phyloP scores from a whole-genome alignment of 2,329 filamentous ascomycete species.

The Macrophomina pseudophaseolina region DNA sequence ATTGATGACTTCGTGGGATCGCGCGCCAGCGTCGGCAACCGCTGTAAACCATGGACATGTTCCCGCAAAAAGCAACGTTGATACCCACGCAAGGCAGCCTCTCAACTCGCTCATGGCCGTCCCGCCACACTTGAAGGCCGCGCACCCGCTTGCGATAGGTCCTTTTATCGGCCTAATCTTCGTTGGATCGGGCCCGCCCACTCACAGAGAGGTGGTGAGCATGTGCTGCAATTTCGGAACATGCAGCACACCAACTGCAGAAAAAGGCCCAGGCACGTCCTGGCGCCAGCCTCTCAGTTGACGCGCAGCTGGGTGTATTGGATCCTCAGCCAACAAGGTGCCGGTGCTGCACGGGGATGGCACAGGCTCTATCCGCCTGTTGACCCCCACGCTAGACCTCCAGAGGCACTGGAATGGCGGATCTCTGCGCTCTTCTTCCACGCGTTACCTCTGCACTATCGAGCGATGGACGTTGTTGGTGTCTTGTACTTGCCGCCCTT shows the following conservation, averaged over 20 bases:
- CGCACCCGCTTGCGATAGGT: constrained; percentile 13
- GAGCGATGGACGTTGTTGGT: not conserved
- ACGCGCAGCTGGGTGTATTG: constrained; percentile 24
- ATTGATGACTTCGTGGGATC: not conserved
- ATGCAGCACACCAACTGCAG: constrained; percentile 17
- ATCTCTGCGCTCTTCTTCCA: constrained; percentile 12
- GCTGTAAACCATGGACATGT: constrained; percentile 2
- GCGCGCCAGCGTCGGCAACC: constrained; percentile 4
- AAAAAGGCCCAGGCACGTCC: constrained; percentile 19
- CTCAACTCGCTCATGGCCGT: not conserved
- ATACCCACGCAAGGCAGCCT: not conserved
- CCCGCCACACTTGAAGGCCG: constrained; percentile 5
- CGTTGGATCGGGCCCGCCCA: constrained; percentile 8
- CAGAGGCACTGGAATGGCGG: constrained; percentile 10
- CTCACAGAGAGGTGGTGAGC: constrained; percentile 9
- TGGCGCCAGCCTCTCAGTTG: constrained; percentile 22
- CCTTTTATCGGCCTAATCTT: constrained; percentile 19
- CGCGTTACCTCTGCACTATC: not conserved
- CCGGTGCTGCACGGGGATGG: constrained; percentile 9
- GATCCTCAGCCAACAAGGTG: constrained; percentile 22
- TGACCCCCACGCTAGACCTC: constrained; percentile 18
- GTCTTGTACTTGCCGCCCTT: not conserved
- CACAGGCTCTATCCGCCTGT: constrained; percentile 23
- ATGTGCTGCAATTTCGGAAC: constrained; percentile 23
- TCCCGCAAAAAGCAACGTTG: constrained; percentile 1